Percentiles rank a stretch among this genome's conserved stretches.
phyloP scores from a whole-genome alignment of 2,329 filamentous ascomycete genomes.

The Fusarium sp. region DNA sequence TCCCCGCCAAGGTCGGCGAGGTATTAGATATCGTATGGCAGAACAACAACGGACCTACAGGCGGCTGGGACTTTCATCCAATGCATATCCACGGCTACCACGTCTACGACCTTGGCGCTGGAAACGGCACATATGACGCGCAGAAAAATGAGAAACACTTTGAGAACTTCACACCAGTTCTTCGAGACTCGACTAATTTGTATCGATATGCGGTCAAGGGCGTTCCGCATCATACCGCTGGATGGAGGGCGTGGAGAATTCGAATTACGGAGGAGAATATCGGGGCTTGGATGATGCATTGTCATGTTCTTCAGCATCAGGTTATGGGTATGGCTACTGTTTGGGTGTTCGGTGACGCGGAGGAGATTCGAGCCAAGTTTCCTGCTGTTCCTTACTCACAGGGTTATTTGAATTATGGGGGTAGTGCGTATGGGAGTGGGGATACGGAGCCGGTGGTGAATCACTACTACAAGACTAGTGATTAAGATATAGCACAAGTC shows the following conservation, averaged over 20 bases:
- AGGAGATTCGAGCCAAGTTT: slow-evolving; percentile 28
- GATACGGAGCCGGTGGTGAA: slow-evolving; percentile 8
- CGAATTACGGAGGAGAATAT: slow-evolving; percentile 55
- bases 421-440: slow-evolving; percentile 57
- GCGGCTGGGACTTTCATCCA: slow-evolving; percentile 40
- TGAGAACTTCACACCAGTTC: slow-evolving; percentile 23
- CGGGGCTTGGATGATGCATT: slow-evolving; percentile 72
- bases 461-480: slow-evolving; percentile 7
- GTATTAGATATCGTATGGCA: slow-evolving; percentile 64
- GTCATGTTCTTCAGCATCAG: slow-evolving; percentile 68
- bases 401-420: slow-evolving; percentile 58
- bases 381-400: slow-evolving; percentile 48
- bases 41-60: slow-evolving; percentile 51
- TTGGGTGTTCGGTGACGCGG: slow-evolving; percentile 43
- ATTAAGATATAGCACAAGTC: not conserved
- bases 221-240: slow-evolving; percentile 54
- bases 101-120: slow-evolving; percentile 14
- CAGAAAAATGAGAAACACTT: slow-evolving; percentile 14
- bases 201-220: slow-evolving; percentile 62
- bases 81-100: slow-evolving; percentile 33
- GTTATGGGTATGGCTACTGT: slow-evolving; percentile 59
- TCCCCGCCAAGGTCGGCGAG: slow-evolving; percentile 66
- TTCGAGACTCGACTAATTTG: slow-evolving; percentile 52
- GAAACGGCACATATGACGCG: slow-evolving; percentile 27
- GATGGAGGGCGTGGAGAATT: slow-evolving; percentile 72